Base-by-base conservation (phyloP, 306 rosid genomes). In the Rosa chinensis region DNA sequence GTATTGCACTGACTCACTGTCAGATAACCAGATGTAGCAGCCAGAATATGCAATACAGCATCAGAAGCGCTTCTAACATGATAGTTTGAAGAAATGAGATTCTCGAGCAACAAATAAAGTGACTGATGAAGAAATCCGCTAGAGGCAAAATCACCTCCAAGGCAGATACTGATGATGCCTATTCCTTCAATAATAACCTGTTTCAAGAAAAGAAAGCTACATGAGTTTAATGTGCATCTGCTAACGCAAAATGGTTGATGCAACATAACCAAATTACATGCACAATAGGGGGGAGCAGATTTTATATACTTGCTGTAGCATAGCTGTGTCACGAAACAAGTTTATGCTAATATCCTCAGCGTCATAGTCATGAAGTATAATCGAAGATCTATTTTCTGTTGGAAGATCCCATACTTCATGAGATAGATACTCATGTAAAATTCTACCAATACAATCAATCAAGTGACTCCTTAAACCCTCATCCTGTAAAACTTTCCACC, bases 101-200 rank as follows among this genome's bases (percentile, higher is more conserved):
- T 90, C 89, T 94, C 97, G 53, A 94, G 92, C 88, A 94, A 89
- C 81, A 92, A 78, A 90, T 94, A 94, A 78, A 94, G 91, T 72
- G 97, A 92, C 42, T 92, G 89, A 86, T 94, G 97, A 85, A 94
- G 97, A 86, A 92, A 94, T 70, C 99, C 97, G 75, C 91, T 75
- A 43, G 92, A 88, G 70, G 84, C 71, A 83, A 92, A 94, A 87
- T 89, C 87, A 80, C 82, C 86, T 80, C 97, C 94, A 35, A 94
- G 92, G 90, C 93, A 94, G 76, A 91, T 80, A 83, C 80, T 87
- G 69, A 87, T 86, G 80, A 94, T 86, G 73, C 99, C 99, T 74
- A 94, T 86, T 79, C 99, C 99, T 71, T 94, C 97, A 73, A 94
- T 91, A 66, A 90, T 91, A 87, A 92, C 97, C 99, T 94, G 97